These are phyloP conservation scores for Mycogone perniciosa DNA, from an alignment of 2,329 filamentous ascomycete genomes.

Conservation along the genomic window DNA sequence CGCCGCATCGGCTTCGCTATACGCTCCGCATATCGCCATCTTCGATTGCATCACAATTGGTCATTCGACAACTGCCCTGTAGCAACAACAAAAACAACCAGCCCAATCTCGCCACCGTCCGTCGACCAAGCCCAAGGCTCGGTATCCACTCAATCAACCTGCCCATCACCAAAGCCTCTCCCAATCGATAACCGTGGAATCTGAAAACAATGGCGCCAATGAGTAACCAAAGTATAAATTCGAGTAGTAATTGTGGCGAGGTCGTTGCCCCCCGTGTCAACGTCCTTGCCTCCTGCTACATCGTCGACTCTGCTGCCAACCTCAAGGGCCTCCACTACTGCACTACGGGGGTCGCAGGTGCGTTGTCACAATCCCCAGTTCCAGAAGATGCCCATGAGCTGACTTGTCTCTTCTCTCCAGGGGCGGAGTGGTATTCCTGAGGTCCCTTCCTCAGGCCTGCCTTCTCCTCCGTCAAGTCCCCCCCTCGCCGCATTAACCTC, in stretches of 20 bases:
- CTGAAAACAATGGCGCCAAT: constrained; percentile 55
- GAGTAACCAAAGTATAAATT: constrained; percentile 62
- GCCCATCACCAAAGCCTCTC: background rate
- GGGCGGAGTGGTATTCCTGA: constrained; percentile 94
- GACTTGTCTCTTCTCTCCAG: constrained; percentile 30
- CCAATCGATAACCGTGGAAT: constrained; percentile 17
- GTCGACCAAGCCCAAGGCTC: constrained; percentile 12
- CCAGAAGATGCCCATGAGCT: background rate
- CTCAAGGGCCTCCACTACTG: constrained; percentile 89
- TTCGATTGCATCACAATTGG: background rate
- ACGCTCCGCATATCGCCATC: background rate
- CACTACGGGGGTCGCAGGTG: constrained; percentile 82
- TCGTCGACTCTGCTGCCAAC: constrained; percentile 65
- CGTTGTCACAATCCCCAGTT: constrained; percentile 20
- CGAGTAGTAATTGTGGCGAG: constrained; percentile 73
- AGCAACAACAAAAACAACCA: background rate
- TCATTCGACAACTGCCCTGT: background rate
- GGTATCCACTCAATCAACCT: constrained; percentile 2
- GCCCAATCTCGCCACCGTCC: constrained; percentile 5
- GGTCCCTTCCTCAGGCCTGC: constrained; percentile 77
- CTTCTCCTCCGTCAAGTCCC: constrained; percentile 83
- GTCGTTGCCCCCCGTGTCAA: constrained; percentile 58
- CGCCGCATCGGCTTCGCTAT: background rate
- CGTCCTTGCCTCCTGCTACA: constrained; percentile 87
- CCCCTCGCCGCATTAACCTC: constrained; percentile 71